phyloP scores from a whole-genome alignment of 768 basidiomycete genomes.

The Termitomyces sp. region DNA sequence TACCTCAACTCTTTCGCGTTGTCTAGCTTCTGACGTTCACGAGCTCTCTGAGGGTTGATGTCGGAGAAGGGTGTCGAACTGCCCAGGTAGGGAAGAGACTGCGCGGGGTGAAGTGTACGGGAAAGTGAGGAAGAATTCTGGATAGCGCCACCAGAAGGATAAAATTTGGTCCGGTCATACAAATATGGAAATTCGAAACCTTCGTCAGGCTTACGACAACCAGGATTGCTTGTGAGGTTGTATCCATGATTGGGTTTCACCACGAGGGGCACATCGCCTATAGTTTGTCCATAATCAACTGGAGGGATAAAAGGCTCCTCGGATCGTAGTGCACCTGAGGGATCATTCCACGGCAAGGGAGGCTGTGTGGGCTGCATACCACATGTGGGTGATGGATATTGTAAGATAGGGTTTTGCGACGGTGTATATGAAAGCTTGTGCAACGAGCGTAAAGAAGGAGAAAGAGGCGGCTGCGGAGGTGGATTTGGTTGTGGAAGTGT shows the following conservation, averaged over 20 bases:
- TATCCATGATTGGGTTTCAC: background rate
- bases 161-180: conserved; percentile 2
- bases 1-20: background rate
- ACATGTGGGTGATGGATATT: background rate
- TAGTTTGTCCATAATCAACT: background rate
- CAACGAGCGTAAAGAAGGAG: background rate
- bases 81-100: conserved; percentile 14
- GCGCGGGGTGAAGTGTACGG: background rate
- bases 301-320: background rate
- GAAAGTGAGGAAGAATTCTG: background rate
- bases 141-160: background rate
- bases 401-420: background rate
- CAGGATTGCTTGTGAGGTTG: background rate
- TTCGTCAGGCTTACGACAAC: background rate
- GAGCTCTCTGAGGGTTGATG: background rate
- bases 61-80: conserved; percentile 14
- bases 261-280: background rate
- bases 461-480: background rate
- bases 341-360: background rate
- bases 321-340: background rate
- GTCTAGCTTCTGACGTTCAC: background rate
- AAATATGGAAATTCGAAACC: background rate
- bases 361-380: background rate
- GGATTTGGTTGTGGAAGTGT: background rate
- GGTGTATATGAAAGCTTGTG: background rate